These are phyloP conservation scores for Stagonosporopsis rhizophila DNA, from an alignment of 2,329 filamentous ascomycete species.

Conservation along the genomic window DNA sequence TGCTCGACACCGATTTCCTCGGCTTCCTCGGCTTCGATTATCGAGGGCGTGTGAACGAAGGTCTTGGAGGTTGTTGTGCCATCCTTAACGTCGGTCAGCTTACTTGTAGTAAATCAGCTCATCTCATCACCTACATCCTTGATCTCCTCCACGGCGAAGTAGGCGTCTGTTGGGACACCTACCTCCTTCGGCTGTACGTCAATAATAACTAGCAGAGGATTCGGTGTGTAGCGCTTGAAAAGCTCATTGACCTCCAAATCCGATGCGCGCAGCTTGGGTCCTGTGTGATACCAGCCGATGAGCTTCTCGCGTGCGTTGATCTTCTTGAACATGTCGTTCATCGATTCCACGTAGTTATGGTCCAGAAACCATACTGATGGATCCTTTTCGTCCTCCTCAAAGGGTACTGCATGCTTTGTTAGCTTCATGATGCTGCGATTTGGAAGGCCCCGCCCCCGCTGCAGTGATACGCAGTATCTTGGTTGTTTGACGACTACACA, in stretches of 20 bases:
- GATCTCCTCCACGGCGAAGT: conserved; percentile 99
- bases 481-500: conserved; percentile 53
- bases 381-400: conserved; percentile 98
- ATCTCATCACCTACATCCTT: conserved; percentile 77
- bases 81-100: conserved; percentile 60
- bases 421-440: conserved; percentile 25
- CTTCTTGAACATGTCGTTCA: conserved; percentile 99
- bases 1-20: conserved; percentile 99
- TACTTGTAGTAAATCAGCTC: not conserved
- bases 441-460: conserved; percentile 6
- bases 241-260: conserved; percentile 99
- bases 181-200: conserved; percentile 98
- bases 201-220: conserved; percentile 95
- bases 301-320: conserved; percentile 98
- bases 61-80: conserved; percentile 96
- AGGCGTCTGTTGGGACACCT: conserved; percentile 96
- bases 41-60: conserved; percentile 97
- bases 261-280: conserved; percentile 93
- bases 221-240: conserved; percentile 98
- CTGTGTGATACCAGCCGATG: conserved; percentile 99
- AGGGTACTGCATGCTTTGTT: conserved; percentile 72
- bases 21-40: conserved; percentile 98
- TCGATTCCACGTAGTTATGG: conserved; percentile 98
- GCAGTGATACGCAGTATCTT: conserved; percentile 24
- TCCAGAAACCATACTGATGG: conserved; percentile 99